Percentiles rank a stretch among this genome's conserved stretches.
phyloP scores from a whole-genome alignment of 2,329 filamentous ascomycete genomes.

The Colletotrichum cereale region DNA sequence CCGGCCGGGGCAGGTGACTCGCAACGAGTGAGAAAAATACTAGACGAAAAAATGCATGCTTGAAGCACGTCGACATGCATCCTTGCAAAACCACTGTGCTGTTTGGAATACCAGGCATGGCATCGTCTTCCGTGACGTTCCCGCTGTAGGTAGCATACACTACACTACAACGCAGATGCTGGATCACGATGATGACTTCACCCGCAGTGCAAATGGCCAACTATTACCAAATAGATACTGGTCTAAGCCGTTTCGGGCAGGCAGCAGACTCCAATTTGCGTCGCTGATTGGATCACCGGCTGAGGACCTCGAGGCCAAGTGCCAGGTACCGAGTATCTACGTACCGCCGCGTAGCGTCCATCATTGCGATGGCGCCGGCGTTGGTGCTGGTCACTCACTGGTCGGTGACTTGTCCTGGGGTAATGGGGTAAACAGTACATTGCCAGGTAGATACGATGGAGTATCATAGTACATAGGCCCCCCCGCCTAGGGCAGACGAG shows the following conservation, averaged over 20 bases:
- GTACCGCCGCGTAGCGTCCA: background rate
- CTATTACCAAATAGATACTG: constrained; percentile 39
- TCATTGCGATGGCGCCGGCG: background rate
- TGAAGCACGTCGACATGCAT: constrained; percentile 34
- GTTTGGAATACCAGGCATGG: background rate
- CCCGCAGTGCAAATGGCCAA: constrained; percentile 31
- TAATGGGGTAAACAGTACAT: constrained; percentile 2
- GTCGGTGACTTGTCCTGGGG: background rate
- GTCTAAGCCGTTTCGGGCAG: constrained; percentile 32
- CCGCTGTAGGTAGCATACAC: background rate
- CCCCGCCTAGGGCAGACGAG: constrained; percentile 1
- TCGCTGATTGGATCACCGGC: constrained; percentile 28
- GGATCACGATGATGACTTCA: constrained; percentile 43
- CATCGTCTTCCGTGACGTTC: constrained; percentile 8
- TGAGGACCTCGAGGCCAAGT: background rate
- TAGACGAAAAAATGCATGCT: constrained; percentile 14
- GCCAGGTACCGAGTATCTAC: background rate
- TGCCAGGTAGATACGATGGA: background rate
- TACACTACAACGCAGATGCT: background rate
- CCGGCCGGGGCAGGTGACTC: constrained; percentile 33
- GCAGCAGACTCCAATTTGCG: background rate
- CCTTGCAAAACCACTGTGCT: constrained; percentile 23
- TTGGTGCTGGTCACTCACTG: background rate
- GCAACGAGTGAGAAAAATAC: constrained; percentile 17
- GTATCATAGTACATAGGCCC: too few species aligned